phyloP scores from a whole-genome alignment of 2,329 filamentous ascomycete genomes.

The Pseudogymnoascus sp. region DNA sequence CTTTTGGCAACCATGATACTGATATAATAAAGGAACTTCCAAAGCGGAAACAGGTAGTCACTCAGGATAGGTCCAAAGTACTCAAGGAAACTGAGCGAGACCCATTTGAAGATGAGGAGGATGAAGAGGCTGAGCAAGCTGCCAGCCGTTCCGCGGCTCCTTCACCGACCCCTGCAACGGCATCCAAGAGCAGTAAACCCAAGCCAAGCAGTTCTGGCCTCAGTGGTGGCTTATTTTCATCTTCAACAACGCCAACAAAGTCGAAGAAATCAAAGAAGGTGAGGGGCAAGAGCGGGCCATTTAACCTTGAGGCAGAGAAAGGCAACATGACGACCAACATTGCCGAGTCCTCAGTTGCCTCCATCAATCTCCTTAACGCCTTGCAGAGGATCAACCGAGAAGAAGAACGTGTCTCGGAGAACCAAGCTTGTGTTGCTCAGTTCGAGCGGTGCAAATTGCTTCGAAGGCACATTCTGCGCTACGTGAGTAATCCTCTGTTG shows the following conservation, averaged over 20 bases:
- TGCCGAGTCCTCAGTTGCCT: slow-evolving; percentile 78
- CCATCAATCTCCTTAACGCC: slow-evolving; percentile 83
- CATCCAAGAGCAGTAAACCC: slow-evolving; percentile 14
- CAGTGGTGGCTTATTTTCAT: neutral
- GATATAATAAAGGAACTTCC: slow-evolving; percentile 45
- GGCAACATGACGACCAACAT: slow-evolving; percentile 81
- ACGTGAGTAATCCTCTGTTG: slow-evolving; percentile 41
- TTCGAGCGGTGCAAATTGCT: slow-evolving; percentile 85
- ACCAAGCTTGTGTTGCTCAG: slow-evolving; percentile 61
- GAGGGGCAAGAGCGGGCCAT: slow-evolving; percentile 55
- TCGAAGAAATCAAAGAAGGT: slow-evolving; percentile 40
- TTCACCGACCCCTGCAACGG: slow-evolving; percentile 14
- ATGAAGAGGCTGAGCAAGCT: slow-evolving; percentile 39
- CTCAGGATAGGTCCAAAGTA: slow-evolving; percentile 72
- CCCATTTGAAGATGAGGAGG: slow-evolving; percentile 60
- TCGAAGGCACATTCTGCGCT: slow-evolving; percentile 75
- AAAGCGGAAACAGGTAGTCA: slow-evolving; percentile 61
- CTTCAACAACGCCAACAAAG: slow-evolving; percentile 27
- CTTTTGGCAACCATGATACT: slow-evolving; percentile 14
- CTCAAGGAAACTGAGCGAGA: slow-evolving; percentile 68
- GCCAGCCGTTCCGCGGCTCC: slow-evolving; percentile 12
- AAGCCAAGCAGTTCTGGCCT: neutral
- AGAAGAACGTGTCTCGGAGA: slow-evolving; percentile 77
- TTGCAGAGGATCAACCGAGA: slow-evolving; percentile 89
- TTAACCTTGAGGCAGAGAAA: slow-evolving; percentile 82